Conservation (phyloP, 768 basidiomycete species). For the Kondoa subrosea region DNA sequence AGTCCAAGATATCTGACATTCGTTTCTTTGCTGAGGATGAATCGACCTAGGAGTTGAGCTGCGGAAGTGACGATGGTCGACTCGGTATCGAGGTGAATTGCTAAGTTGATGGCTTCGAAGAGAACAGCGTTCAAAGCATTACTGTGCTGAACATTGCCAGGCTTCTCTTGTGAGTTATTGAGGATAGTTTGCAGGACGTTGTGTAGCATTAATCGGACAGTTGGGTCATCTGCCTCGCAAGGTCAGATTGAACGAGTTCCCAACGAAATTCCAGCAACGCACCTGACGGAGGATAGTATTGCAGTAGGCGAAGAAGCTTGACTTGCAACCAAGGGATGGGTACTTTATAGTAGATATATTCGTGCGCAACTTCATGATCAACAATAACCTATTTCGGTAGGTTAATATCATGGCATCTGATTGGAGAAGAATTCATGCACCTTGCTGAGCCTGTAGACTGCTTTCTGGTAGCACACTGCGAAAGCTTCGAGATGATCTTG, state of each 20-base stretch:
- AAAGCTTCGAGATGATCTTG: constrained; percentile 84
- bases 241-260: neutral
- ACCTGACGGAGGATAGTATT: constrained; percentile 94
- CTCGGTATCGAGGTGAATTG: constrained; percentile 84
- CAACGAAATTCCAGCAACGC: constrained; percentile 23
- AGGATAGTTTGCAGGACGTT: constrained; percentile 76
- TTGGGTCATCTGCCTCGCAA: constrained; percentile 52
- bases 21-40: constrained; percentile 95
- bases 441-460: constrained; percentile 69
- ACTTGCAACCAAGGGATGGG: constrained; percentile 96
- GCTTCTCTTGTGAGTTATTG: constrained; percentile 68
- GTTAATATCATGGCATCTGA: neutral
- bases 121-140: constrained; percentile 97
- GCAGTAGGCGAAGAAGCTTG: constrained; percentile 74
- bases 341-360: constrained; percentile 94
- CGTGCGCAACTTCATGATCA: constrained; percentile 68
- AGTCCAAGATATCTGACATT: constrained; percentile 94
- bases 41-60: constrained; percentile 76
- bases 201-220: constrained; percentile 56
- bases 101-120: constrained; percentile 90
- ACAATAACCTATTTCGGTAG: constrained; percentile 52
- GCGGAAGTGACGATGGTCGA: constrained; percentile 76
- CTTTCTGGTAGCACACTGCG: constrained; percentile 82
- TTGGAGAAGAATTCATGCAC: constrained; percentile 38
- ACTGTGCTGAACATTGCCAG: constrained; percentile 91